Conservation (phyloP, 257 asterid species). For the Marsdenia floribunda region DNA sequence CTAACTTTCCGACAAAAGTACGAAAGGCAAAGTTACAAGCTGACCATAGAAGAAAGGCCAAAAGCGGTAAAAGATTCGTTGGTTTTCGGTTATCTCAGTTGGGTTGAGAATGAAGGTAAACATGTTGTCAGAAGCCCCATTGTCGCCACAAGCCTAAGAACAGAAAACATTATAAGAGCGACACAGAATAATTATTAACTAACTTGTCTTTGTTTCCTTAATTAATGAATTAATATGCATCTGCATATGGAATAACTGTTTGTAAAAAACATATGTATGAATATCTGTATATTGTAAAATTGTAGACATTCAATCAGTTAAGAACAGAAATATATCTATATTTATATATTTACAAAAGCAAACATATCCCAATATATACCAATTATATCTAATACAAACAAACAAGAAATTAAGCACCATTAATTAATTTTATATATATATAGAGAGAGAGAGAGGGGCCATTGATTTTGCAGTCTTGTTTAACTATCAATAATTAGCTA, state of each 20-base stretch:
- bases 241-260: constrained; percentile 6
- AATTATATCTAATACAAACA: not conserved
- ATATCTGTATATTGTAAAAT: not conserved
- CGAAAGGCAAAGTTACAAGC: constrained; percentile 52
- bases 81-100: constrained; percentile 46
- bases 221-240: constrained; percentile 2
- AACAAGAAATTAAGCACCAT: not conserved
- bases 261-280: not conserved
- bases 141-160: constrained; percentile 32
- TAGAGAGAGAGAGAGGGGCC: not conserved
- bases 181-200: constrained; percentile 1
- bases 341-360: not conserved
- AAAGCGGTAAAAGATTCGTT: constrained; percentile 11
- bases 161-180: constrained; percentile 8
- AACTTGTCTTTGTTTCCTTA: not conserved
- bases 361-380: not conserved
- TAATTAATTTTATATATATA: no score
- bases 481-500: no score
- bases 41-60: constrained; percentile 46
- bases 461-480: not conserved
- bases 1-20: constrained; percentile 40
- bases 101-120: constrained; percentile 50
- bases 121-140: constrained; percentile 57
- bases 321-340: not conserved
- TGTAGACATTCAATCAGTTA: not conserved